Evolutionary conservation across 169 alveolate species (phyloP).

Genomic region (Plasmodium gonderi): DNA sequence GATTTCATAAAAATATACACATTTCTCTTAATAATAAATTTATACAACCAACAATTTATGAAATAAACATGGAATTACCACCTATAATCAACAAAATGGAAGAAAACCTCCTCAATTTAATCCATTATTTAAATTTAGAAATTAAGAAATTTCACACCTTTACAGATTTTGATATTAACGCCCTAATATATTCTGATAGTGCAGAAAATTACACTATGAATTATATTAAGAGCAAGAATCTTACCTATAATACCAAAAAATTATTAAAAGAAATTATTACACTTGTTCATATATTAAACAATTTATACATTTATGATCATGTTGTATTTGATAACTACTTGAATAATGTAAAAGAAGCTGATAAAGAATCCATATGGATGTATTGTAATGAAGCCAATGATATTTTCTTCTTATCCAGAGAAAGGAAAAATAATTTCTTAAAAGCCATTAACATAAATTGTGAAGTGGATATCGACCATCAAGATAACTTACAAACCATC

Average conservation of each 20-base stretch:
- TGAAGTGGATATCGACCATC: neutral
- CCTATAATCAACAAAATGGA: constrained; percentile 9
- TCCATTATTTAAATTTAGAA: constrained; percentile 61
- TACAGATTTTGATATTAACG: constrained; percentile 63
- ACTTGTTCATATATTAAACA: constrained; percentile 30
- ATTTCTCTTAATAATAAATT: constrained; percentile 53
- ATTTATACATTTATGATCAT: constrained; percentile 43
- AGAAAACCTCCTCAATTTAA: constrained; percentile 23
- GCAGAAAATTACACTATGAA: constrained; percentile 46
- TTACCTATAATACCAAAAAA: constrained; percentile 58
- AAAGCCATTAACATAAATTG: constrained; percentile 10
- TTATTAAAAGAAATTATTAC: constrained; percentile 60
- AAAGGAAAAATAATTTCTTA: constrained; percentile 36
- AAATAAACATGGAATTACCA: constrained; percentile 53
- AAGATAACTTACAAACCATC: constrained; percentile 7
- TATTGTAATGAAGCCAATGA: constrained; percentile 74
- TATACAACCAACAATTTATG: constrained; percentile 70
- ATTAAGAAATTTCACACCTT: constrained; percentile 41
- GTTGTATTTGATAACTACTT: constrained; percentile 55
- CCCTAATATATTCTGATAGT: constrained; percentile 48
- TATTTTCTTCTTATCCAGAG: constrained; percentile 35
- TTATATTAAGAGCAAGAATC: constrained; percentile 41
- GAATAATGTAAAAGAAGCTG: constrained; percentile 66
- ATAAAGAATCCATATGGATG: constrained; percentile 72
- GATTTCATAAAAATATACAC: constrained; percentile 73